A percentile compares a stretch with the other conserved stretches of the same genome.
Conservation (phyloP, 179 eudicot species). For the Silene noctiflora region DNA sequence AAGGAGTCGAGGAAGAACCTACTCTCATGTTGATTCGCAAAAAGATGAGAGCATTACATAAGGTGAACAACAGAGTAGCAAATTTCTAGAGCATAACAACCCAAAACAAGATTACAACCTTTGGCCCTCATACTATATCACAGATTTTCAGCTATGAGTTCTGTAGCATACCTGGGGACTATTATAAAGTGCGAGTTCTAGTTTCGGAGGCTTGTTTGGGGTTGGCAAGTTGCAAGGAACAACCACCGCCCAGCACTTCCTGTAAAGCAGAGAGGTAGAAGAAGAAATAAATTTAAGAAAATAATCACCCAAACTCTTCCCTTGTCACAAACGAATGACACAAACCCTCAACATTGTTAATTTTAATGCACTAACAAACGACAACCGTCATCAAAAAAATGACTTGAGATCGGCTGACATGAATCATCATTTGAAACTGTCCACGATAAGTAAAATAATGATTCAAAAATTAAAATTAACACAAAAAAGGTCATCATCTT, state of each 20-base stretch:
- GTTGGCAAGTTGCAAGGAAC: constrained; percentile 68
- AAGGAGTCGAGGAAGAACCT: neutral
- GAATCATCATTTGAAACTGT: too few species aligned
- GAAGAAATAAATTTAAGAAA: neutral
- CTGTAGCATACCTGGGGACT: constrained; percentile 52
- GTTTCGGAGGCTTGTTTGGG: constrained; percentile 52
- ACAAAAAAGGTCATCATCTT: too few species aligned
- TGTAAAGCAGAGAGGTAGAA: constrained; percentile 28
- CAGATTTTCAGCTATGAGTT: constrained; percentile 3
- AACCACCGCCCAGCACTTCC: constrained; percentile 72
- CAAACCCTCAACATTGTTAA: neutral
- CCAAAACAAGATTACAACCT: too few species aligned
- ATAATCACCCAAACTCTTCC: neutral
- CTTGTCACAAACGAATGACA: neutral
- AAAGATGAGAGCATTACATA: neutral
- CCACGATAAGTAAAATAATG: too few species aligned
- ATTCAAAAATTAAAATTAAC: too few species aligned
- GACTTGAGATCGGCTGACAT: neutral
- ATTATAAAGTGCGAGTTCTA: constrained; percentile 80
- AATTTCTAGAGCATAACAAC: too few species aligned
- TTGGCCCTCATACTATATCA: too few species aligned
- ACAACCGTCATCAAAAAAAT: too few species aligned
- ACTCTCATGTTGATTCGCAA: neutral
- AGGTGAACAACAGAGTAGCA: too few species aligned
- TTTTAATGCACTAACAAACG: too few species aligned